These are phyloP conservation scores for Monosporozyma aquatica DNA, from an alignment of 805 yeast genomes.

Conservation along the genomic window DNA sequence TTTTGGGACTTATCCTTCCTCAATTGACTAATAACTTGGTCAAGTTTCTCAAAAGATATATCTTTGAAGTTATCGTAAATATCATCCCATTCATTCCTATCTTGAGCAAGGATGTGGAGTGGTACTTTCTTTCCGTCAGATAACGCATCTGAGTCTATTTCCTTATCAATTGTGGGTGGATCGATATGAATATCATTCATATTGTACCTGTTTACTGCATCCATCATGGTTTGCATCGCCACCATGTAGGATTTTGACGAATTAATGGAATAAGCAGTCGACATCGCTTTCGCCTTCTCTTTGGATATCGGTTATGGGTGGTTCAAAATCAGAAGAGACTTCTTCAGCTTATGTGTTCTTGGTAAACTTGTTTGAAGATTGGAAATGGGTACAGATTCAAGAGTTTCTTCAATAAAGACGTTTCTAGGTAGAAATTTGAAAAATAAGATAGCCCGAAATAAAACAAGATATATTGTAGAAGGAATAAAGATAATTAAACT, in stretches of 20 bases:
- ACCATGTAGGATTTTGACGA: constrained; percentile 71
- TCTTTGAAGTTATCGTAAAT: constrained; percentile 30
- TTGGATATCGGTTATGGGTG: no score
- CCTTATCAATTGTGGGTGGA: constrained; percentile 14
- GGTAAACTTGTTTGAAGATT: no score
- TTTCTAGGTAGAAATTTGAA: no score
- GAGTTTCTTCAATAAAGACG: no score
- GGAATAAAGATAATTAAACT: background rate
- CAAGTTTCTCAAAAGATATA: constrained; percentile 21
- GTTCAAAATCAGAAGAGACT: no score
- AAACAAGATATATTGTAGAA: background rate
- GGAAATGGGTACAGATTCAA: no score
- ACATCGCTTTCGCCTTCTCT: no score
- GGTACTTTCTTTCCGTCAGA: constrained; percentile 22
- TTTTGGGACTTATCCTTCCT: constrained; percentile 9
- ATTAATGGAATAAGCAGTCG: constrained; percentile 42
- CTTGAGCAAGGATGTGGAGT: constrained; percentile 29
- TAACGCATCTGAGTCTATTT: constrained; percentile 29
- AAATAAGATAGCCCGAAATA: no score
- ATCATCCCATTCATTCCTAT: constrained; percentile 34
- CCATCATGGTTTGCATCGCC: constrained; percentile 68
- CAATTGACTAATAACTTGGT: constrained; percentile 13
- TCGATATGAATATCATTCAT: constrained; percentile 8
- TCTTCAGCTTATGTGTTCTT: no score
- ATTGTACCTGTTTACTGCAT: constrained; percentile 32